These are phyloP conservation scores for Didymella exigua DNA, from an alignment of 2,329 filamentous ascomycete species.

Conservation along the genomic window DNA sequence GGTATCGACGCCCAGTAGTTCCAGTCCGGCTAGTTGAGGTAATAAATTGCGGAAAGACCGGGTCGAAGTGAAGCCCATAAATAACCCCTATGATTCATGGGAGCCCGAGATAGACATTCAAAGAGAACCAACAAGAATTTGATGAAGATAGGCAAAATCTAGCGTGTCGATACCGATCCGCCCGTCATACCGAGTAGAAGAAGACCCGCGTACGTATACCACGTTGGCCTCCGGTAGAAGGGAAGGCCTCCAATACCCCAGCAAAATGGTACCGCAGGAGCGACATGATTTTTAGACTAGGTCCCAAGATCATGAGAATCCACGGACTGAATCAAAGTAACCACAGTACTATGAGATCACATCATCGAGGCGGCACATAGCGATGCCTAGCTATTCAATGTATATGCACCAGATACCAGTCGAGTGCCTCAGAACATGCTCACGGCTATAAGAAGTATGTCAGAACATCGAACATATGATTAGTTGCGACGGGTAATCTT, in stretches of 20 bases:
- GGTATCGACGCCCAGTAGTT: neutral
- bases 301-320: neutral
- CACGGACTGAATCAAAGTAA: too few relatives aligned
- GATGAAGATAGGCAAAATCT: neutral
- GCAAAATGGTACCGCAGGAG: neutral
- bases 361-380: neutral
- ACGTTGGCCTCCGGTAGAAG: neutral
- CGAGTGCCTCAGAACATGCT: neutral
- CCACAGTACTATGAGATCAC: too few relatives aligned
- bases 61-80: neutral
- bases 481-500: neutral
- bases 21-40: neutral
- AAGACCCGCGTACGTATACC: neutral
- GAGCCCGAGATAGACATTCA: neutral
- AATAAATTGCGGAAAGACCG: neutral
- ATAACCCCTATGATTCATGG: neutral
- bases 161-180: neutral
- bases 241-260: neutral
- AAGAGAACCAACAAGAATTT: neutral
- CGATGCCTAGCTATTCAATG: neutral
- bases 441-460: neutral
- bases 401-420: neutral
- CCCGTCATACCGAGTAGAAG: neutral
- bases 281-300: neutral
- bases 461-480: neutral